Percentiles rank a stretch among this genome's conserved stretches.
Evolutionary conservation across 1,139 yeast genomes (phyloP).

Genomic region (Geotrichum australiense): DNA sequence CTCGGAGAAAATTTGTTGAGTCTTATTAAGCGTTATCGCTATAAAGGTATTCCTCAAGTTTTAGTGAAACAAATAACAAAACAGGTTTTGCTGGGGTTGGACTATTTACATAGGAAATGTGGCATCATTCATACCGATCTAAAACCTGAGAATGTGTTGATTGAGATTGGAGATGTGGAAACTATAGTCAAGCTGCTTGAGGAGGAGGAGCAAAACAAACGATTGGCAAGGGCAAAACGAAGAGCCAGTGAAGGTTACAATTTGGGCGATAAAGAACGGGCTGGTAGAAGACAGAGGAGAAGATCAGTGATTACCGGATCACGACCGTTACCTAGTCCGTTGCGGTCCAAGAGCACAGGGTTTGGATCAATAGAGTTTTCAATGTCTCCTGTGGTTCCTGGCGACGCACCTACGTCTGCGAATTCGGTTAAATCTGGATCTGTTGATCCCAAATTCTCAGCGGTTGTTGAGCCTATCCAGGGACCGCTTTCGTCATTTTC

Average conservation of each 20-base stretch:
- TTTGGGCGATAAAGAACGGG: constrained; percentile 13
- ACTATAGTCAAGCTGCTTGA: constrained; percentile 54
- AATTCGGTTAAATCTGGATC: constrained; percentile 8
- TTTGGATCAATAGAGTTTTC: constrained; percentile 24
- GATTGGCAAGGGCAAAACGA: constrained; percentile 20
- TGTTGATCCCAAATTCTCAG: background rate
- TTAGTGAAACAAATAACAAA: constrained; percentile 76
- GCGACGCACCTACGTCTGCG: constrained; percentile 12
- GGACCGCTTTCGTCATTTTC: constrained; percentile 13
- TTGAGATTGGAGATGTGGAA: constrained; percentile 74
- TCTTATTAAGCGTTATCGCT: constrained; percentile 56
- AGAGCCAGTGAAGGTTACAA: constrained; percentile 19
- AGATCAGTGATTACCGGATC: constrained; percentile 78
- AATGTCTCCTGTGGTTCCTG: constrained; percentile 21
- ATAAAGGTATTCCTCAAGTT: constrained; percentile 64
- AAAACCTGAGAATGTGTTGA: constrained; percentile 82
- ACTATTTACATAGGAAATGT: constrained; percentile 74
- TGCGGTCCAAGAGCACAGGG: constrained; percentile 30
- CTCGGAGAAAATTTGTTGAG: constrained; percentile 76
- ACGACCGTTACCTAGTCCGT: constrained; percentile 77
- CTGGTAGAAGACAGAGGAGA: constrained; percentile 43
- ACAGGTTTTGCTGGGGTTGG: constrained; percentile 68
- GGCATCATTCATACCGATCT: constrained; percentile 87
- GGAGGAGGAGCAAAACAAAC: constrained; percentile 37
- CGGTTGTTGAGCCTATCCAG: constrained; percentile 1